Conservation (phyloP, 2,329 filamentous ascomycete genomes). For the Sporothrix euskadiensis region DNA sequence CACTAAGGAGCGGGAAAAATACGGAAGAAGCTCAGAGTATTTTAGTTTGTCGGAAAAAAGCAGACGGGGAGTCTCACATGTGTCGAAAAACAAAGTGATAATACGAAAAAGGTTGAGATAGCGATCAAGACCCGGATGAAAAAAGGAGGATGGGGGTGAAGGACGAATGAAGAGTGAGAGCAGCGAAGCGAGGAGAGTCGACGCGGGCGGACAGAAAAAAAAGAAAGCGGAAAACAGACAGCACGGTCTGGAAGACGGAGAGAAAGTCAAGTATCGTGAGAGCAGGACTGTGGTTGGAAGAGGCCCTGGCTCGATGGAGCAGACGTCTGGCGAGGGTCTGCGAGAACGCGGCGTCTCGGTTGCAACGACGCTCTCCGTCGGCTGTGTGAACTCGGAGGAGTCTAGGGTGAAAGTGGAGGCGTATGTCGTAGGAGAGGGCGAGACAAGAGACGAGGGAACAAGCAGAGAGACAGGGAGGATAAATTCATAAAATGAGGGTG, state of each 20-base stretch:
- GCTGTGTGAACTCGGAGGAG: conserved; percentile 7
- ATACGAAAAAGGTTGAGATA: neutral
- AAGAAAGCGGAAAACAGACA: neutral
- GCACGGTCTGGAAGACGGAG: neutral
- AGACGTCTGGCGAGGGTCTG: neutral
- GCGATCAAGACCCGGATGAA: neutral
- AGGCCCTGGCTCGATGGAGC: conserved; percentile 8
- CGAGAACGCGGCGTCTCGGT: neutral
- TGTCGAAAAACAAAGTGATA: neutral
- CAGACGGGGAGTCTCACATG: neutral
- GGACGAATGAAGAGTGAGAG: neutral
- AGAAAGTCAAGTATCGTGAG: neutral
- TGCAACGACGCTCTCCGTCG: neutral
- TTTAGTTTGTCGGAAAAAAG: neutral
- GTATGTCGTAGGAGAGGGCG: neutral
- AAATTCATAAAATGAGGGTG: too few species aligned
- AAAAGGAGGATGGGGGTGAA: neutral
- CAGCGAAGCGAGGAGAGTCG: neutral
- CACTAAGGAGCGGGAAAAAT: neutral
- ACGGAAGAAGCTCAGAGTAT: neutral
- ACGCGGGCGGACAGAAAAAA: neutral
- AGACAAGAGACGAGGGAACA: neutral
- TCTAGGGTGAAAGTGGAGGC: neutral
- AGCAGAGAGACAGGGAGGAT: neutral
- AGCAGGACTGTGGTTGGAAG: conserved; percentile 5